Evolutionary conservation across 768 basidiomycete species (phyloP).

Genomic region (Tricholoma furcatifolium): DNA sequence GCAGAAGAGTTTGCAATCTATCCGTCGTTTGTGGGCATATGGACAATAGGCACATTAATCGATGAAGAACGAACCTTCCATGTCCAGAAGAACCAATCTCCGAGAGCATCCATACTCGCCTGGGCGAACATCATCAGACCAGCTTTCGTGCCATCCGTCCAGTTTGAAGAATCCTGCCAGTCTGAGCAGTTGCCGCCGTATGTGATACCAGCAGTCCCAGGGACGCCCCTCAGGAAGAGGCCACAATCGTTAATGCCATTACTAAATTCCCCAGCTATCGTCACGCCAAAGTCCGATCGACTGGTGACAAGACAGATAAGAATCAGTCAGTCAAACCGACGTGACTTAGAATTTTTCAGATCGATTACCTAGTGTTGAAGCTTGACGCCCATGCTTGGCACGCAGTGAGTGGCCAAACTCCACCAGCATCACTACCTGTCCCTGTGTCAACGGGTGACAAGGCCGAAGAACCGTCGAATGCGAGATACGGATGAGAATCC

Average conservation of each 20-base stretch:
- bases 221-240: conserved; percentile 19
- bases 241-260: conserved; percentile 62
- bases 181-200: conserved; percentile 32
- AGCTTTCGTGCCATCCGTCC: conserved; percentile 33
- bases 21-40: conserved; percentile 3
- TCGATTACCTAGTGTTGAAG: conserved; percentile 23
- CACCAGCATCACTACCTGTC: conserved; percentile 31
- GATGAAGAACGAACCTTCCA: conserved; percentile 39
- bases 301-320: conserved; percentile 6
- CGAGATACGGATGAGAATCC: conserved; percentile 43
- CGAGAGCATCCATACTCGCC: conserved; percentile 38
- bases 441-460: conserved; percentile 28
- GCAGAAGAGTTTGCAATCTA: conserved; percentile 37
- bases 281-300: conserved; percentile 55
- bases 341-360: background rate
- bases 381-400: conserved; percentile 50
- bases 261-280: conserved; percentile 73
- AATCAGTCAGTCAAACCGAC: conserved; percentile 10
- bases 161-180: conserved; percentile 53
- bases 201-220: conserved; percentile 10
- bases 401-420: conserved; percentile 41
- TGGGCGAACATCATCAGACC: conserved; percentile 50
- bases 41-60: background rate
- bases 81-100: conserved; percentile 46
- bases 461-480: conserved; percentile 43